These are phyloP conservation scores for Hippophae tibetana DNA, from an alignment of 306 rosid genomes.

Conservation along the genomic window DNA sequence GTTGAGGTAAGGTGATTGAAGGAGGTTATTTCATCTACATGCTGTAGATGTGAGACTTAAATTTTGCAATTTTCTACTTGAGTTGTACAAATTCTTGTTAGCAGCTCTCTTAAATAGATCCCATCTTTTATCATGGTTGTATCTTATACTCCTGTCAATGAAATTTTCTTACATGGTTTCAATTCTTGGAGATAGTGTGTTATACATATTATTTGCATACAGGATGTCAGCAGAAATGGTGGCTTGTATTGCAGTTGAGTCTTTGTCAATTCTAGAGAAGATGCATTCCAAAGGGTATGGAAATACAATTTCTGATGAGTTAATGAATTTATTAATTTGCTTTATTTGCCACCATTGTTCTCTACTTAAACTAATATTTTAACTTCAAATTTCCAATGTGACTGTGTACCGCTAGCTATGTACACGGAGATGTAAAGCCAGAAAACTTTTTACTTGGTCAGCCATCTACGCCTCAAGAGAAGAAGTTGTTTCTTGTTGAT, in stretches of 20 bases:
- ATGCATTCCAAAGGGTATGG: constrained; percentile 80
- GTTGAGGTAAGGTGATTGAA: too few species aligned
- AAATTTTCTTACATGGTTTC: background rate
- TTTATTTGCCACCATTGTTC: too few species aligned
- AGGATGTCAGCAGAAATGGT: constrained; percentile 97
- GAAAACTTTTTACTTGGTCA: constrained; percentile 97
- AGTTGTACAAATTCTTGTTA: too few species aligned
- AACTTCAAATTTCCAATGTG: constrained; percentile 2
- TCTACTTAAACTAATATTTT: background rate
- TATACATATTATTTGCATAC: constrained; percentile 4
- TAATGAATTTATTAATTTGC: background rate
- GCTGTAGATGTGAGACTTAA: too few species aligned
- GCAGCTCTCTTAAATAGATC: too few species aligned
- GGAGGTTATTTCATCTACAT: too few species aligned
- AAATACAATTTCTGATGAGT: background rate
- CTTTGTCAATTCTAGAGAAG: constrained; percentile 87
- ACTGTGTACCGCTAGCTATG: constrained; percentile 43
- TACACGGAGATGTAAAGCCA: constrained; percentile 96
- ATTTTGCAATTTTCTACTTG: too few species aligned
- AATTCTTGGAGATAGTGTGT: background rate
- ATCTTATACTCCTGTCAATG: too few species aligned
- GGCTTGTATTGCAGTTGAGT: constrained; percentile 92
- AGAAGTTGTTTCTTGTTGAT: constrained; percentile 88
- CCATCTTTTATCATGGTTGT: too few species aligned
- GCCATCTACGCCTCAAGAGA: constrained; percentile 79